Evolutionary conservation across 2,329 filamentous ascomycete species (phyloP), one percentile per base, ranked within the genome.

Genomic region (Dendryphion nanum): DNA sequence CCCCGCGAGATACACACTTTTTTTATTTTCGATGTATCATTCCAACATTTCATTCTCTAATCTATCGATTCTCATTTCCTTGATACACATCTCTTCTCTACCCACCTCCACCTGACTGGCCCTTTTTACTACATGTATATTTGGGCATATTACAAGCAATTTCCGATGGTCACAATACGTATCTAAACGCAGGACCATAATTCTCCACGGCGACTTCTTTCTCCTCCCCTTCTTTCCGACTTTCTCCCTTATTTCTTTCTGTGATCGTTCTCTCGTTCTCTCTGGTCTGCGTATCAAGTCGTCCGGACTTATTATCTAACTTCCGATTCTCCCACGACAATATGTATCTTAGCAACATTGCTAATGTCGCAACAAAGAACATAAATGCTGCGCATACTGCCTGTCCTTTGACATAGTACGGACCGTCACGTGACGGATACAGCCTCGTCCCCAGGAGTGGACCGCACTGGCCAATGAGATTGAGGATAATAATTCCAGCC

Each of bases 401-500:
- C 46, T 60, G 55, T 3, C 64, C 64, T 29, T 63, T 64, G 15
- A 58, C 46, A 30, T 64, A 67, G 17, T 47, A 53, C 4, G 64
- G 64, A 3, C 43, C 51, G 18, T 66, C 63, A 2, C 35, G 41
- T 3, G 37, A 40, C 1, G 64, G 64, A 39, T 63, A 67, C 40
- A 67, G 41, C 6, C 61, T 44, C 15, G 63, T 66, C 2, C 63
- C 63, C 2, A 67, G 51, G 13, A 67, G 31, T 5, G 63, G 63
- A 6, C 63, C 63, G 33, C 61, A 65, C 40, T 72, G 85, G 0
- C 83, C 84, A 29, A 87, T 69, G 48, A 84, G 65, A 53, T 85
- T 85, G 33, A 82, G 67, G n/a, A 86, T 73, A 6, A 82, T 78
- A 35, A 87, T 82, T 4, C 76, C 76, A 2, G 77, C 76, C 4